phyloP scores from a whole-genome alignment of 192 early-diverging fungal species.

The Chytriomyces sp. region DNA sequence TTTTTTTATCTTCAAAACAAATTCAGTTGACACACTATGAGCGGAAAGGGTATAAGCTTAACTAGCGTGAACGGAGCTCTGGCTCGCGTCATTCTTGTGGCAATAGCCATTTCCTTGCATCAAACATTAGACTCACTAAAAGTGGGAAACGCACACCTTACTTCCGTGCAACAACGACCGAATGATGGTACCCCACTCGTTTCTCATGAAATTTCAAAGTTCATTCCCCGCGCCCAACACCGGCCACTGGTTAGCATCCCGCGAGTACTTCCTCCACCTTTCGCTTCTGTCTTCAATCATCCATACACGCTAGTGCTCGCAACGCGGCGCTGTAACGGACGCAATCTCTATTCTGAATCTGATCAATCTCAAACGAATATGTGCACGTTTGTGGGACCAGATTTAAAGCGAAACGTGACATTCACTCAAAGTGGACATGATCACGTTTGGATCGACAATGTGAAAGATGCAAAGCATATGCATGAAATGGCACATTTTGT shows the following conservation, averaged over 20 bases:
- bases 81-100: not conserved
- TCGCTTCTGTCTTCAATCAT: not conserved
- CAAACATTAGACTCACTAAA: no score
- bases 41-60: not conserved
- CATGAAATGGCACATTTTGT: no score
- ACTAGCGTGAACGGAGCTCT: not conserved
- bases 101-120: not conserved
- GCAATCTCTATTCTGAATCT: not conserved
- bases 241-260: not conserved
- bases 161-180: no score
- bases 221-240: no score
- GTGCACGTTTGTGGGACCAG: no score
- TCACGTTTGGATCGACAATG: constrained; percentile 12
- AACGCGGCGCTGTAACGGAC: not conserved
- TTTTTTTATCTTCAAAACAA: not conserved
- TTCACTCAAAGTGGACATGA: constrained; percentile 12
- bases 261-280: not conserved
- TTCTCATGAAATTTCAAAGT: no score
- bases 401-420: no score
- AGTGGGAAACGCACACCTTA: no score
- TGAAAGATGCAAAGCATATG: not conserved
- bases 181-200: no score
- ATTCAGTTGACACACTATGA: not conserved
- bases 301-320: not conserved
- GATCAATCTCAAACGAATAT: no score